Evolutionary conservation across 2,329 filamentous ascomycete species (phyloP).

Genomic region (Passalora sequoiae): DNA sequence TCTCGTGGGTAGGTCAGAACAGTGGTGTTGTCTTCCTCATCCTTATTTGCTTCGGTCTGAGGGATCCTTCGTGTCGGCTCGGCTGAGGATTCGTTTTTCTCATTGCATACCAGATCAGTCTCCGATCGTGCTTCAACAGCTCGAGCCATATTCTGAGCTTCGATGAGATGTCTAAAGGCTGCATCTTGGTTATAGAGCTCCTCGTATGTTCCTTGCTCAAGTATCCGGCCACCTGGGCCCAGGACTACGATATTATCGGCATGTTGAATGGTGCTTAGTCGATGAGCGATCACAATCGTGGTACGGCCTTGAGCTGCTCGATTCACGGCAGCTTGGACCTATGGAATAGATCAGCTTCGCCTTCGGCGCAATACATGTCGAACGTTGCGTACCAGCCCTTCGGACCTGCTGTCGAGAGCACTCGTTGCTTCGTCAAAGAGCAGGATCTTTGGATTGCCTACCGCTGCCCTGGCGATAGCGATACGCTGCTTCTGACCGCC

Average conservation of each 20-base stretch:
- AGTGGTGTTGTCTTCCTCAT: too few species aligned
- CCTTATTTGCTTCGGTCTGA: too few species aligned
- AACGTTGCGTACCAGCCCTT: conserved; percentile 26
- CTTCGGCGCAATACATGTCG: conserved; percentile 22
- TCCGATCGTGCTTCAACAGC: too few species aligned
- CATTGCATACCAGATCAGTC: too few species aligned
- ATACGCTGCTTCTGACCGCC: conserved; percentile 31
- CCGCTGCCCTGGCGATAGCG: conserved; percentile 29
- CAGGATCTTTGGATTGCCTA: conserved; percentile 28
- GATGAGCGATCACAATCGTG: conserved; percentile 42
- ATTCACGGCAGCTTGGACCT: too few species aligned
- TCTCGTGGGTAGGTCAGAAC: too few species aligned
- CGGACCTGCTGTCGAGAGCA: conserved; percentile 27
- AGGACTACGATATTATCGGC: conserved; percentile 42
- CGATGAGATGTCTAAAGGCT: conserved; percentile 7
- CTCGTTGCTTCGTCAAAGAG: conserved; percentile 32
- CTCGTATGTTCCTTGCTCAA: conserved; percentile 38
- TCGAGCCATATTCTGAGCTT: too few species aligned
- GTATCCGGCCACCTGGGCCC: conserved; percentile 33
- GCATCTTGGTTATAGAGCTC: conserved; percentile 6
- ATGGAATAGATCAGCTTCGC: too few species aligned
- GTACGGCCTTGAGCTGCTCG: conserved; percentile 32
- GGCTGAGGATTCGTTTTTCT: too few species aligned
- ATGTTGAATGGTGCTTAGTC: conserved; percentile 39
- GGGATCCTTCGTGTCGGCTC: too few species aligned